A percentile compares a stretch with the other conserved stretches of the same genome.
phyloP scores from a whole-genome alignment of 768 basidiomycete species.

The Kwoniella pini region DNA sequence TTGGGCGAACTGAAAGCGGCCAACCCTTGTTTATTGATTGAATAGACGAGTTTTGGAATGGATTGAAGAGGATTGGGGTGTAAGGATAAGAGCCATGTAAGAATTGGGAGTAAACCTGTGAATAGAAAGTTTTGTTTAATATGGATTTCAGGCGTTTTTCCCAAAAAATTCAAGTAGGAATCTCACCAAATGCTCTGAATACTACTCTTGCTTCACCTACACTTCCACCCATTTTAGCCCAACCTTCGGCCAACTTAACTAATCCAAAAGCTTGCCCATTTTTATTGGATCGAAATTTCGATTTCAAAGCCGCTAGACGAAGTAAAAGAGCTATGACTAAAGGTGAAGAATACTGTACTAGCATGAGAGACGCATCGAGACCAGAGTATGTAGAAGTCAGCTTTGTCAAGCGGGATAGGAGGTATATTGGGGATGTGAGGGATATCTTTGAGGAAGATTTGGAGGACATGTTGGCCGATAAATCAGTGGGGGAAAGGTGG shows the following conservation, averaged over 20 bases:
- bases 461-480: not conserved
- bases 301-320: constrained; percentile 30
- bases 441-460: not conserved
- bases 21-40: not conserved
- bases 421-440: not conserved
- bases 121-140: not conserved
- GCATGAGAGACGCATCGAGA: constrained; percentile 51
- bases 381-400: constrained; percentile 45
- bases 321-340: constrained; percentile 47
- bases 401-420: constrained; percentile 29
- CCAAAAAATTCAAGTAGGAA: not conserved
- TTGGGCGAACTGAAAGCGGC: constrained; percentile 15
- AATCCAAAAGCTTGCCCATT: constrained; percentile 25
- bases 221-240: constrained; percentile 34
- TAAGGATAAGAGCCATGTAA: constrained; percentile 32
- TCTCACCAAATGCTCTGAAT: constrained; percentile 51
- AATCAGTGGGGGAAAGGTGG: not conserved
- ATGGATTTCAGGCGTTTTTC: not conserved
- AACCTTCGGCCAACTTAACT: constrained; percentile 32
- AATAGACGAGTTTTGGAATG: constrained; percentile 20
- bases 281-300: constrained; percentile 9
- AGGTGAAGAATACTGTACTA: constrained; percentile 49
- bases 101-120: constrained; percentile 34
- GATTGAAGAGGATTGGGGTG: constrained; percentile 39
- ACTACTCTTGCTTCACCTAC: constrained; percentile 50